A percentile compares a stretch with the other conserved stretches of the same genome.
Evolutionary conservation across 1,139 yeast species (phyloP).

Genomic region (Sugiyamaella paludigena): DNA sequence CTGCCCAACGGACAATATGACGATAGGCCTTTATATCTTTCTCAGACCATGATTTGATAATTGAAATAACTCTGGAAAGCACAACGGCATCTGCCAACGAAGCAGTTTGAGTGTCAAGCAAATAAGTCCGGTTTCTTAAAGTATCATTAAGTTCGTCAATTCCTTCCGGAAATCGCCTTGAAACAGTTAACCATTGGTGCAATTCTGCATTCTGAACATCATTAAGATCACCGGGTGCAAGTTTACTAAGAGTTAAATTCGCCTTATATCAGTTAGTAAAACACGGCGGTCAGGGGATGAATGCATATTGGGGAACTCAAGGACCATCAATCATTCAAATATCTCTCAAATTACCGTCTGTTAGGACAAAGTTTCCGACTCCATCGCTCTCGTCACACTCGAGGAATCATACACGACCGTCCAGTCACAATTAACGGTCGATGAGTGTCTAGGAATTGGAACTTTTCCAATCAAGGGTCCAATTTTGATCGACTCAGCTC

Average conservation of each 20-base stretch:
- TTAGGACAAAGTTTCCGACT: no score
- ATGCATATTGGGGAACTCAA: background rate
- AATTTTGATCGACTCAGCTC: no score
- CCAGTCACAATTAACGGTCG: no score
- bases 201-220: constrained; percentile 61
- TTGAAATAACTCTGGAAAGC: constrained; percentile 62
- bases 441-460: no score
- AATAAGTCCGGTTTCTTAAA: constrained; percentile 66
- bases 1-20: constrained; percentile 91
- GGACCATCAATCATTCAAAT: constrained; percentile 1
- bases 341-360: background rate
- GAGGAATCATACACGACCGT: no score
- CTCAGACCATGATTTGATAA: constrained; percentile 55
- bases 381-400: no score
- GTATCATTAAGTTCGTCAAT: constrained; percentile 59
- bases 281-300: constrained; percentile 7
- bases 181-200: constrained; percentile 76
- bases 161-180: constrained; percentile 59
- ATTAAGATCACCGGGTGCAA: constrained; percentile 27
- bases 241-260: constrained; percentile 26
- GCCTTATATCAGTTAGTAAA: constrained; percentile 12
- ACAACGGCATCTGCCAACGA: constrained; percentile 66
- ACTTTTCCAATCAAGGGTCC: no score
- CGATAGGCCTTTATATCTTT: constrained; percentile 59
- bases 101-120: constrained; percentile 61